Evolutionary conservation across 371 early-diverging fungal genomes (phyloP).

Genomic region (Mortierella sp.): DNA sequence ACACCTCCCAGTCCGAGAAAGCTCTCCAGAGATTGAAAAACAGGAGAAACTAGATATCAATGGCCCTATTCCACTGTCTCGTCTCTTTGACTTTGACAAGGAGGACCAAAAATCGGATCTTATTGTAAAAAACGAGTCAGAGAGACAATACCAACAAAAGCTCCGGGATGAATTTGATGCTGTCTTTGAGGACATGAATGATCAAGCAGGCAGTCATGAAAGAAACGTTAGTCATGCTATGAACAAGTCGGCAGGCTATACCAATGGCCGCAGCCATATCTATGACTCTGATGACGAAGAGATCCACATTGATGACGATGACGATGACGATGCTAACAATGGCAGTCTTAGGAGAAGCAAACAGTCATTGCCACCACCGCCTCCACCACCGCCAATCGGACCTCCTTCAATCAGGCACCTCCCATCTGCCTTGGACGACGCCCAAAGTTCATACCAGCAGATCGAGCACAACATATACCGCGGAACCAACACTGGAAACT

Average conservation of each 20-base stretch:
- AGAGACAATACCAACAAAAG: slow-evolving; percentile 37
- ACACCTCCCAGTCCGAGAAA: slow-evolving; percentile 1
- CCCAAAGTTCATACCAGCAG: slow-evolving; percentile 68
- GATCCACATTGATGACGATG: slow-evolving; percentile 37
- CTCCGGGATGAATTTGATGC: slow-evolving; percentile 46
- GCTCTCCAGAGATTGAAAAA: slow-evolving; percentile 32
- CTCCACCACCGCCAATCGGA: slow-evolving; percentile 54
- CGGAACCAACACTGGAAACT: slow-evolving; percentile 77
- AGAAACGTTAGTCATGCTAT: slow-evolving; percentile 1
- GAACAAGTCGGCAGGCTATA: background rate
- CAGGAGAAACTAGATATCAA: slow-evolving; percentile 39
- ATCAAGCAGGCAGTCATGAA: background rate
- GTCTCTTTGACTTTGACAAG: slow-evolving; percentile 55
- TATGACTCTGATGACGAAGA: slow-evolving; percentile 50
- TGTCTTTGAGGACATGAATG: slow-evolving; percentile 33
- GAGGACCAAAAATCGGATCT: slow-evolving; percentile 41
- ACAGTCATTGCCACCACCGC: slow-evolving; percentile 39
- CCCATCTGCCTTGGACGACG: slow-evolving; percentile 57
- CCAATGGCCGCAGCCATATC: slow-evolving; percentile 15
- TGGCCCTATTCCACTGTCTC: slow-evolving; percentile 48
- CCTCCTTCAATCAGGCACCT: slow-evolving; percentile 50
- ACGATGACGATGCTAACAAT: slow-evolving; percentile 12
- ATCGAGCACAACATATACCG: slow-evolving; percentile 77
- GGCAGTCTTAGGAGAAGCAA: slow-evolving; percentile 5
- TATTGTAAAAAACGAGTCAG: slow-evolving; percentile 44